Evolutionary conservation across 495 filamentous ascomycete species (phyloP).

Genomic region (Aspergillus bridgeri): DNA sequence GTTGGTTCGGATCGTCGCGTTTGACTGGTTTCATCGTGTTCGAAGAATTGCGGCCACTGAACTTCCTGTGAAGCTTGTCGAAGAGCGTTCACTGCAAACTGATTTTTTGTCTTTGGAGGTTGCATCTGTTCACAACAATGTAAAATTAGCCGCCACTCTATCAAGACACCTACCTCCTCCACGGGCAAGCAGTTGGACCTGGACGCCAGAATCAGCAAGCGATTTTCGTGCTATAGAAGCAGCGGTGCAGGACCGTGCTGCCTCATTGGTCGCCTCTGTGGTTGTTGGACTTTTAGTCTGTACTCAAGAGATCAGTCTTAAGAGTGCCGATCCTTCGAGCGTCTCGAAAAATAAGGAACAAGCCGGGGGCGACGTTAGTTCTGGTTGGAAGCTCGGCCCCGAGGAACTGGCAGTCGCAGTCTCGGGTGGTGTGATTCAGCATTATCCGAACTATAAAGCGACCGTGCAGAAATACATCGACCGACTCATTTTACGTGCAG

Average conservation of each 20-base stretch:
- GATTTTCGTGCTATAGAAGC: constrained; percentile 53
- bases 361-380: background rate
- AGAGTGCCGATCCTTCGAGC: constrained; percentile 9
- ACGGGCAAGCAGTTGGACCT: constrained; percentile 38
- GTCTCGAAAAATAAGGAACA: background rate
- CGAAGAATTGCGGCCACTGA: constrained; percentile 20
- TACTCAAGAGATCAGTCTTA: constrained; percentile 52
- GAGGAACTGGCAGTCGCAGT: constrained; percentile 67
- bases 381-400: constrained; percentile 27
- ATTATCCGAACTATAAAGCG: constrained; percentile 64
- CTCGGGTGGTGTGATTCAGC: constrained; percentile 67
- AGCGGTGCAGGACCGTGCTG: constrained; percentile 58
- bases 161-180: constrained; percentile 22
- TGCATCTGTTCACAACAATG: constrained; percentile 35
- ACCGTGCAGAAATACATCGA: constrained; percentile 62
- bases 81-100: constrained; percentile 53
- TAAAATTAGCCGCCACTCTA: constrained; percentile 41
- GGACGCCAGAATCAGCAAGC: constrained; percentile 53
- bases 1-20: constrained; percentile 55
- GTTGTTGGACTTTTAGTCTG: constrained; percentile 60
- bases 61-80: background rate
- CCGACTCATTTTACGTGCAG: constrained; percentile 50
- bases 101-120: constrained; percentile 61
- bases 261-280: constrained; percentile 62
- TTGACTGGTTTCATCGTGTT: constrained; percentile 53